Evolutionary conservation across 352 stramenopile species (phyloP).

Genomic region (Globisporangium mamillatum): DNA sequence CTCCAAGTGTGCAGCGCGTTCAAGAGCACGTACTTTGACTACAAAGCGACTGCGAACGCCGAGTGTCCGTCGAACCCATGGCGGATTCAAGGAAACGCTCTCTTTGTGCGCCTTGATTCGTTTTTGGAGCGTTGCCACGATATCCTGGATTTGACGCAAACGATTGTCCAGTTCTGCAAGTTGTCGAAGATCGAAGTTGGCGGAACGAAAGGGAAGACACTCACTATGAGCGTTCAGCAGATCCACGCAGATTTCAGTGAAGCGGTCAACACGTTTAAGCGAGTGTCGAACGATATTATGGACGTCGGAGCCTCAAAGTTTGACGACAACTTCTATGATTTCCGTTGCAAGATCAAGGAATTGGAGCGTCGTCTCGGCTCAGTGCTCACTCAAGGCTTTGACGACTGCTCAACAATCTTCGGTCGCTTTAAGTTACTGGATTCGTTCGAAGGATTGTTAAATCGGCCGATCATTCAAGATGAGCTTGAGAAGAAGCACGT

Average conservation of each 20-base stretch:
- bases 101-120: conserved; percentile 96
- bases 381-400: conserved; percentile 95
- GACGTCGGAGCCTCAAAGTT: conserved; percentile 96
- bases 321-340: conserved; percentile 97
- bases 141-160: conserved; percentile 97
- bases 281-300: conserved; percentile 97
- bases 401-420: conserved; percentile 97
- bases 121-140: conserved; percentile 98
- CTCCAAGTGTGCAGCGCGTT: conserved; percentile 94
- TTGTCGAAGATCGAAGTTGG: conserved; percentile 97
- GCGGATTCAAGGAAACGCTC: conserved; percentile 97
- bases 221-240: conserved; percentile 92
- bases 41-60: conserved; percentile 95
- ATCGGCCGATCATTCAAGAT: conserved; percentile 95
- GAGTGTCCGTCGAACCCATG: conserved; percentile 98
- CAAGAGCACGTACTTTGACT: conserved; percentile 98
- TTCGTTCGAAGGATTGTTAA: conserved; percentile 94
- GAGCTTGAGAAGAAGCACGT: conserved; percentile 98
- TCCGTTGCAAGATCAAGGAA: conserved; percentile 97
- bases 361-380: conserved; percentile 96
- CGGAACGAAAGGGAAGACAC: conserved; percentile 95
- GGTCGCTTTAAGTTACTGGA: conserved; percentile 98
- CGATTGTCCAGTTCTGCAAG: conserved; percentile 98
- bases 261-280: conserved; percentile 94
- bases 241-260: conserved; percentile 96